These are phyloP conservation scores for Rubroboletus satanas DNA, from an alignment of 768 basidiomycete species.

Conservation along the genomic window DNA sequence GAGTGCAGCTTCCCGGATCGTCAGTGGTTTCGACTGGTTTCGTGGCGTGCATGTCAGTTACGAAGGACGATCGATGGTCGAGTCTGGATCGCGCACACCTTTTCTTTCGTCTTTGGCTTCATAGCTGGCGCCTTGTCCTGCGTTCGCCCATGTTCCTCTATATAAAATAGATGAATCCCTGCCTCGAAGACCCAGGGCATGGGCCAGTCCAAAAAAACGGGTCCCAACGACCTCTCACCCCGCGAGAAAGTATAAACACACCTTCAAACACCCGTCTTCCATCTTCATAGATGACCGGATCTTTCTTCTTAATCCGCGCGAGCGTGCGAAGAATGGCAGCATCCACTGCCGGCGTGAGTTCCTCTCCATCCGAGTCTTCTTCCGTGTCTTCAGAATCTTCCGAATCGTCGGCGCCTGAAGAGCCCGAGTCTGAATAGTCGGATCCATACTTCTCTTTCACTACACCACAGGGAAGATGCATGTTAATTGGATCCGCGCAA, in stretches of 20 bases:
- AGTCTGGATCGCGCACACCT: slow-evolving; percentile 35
- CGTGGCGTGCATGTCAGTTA: neutral
- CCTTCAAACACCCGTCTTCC: slow-evolving; percentile 76
- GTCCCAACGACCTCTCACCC: neutral
- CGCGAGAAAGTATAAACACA: slow-evolving; percentile 25
- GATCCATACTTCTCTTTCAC: slow-evolving; percentile 89
- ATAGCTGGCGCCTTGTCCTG: slow-evolving; percentile 24
- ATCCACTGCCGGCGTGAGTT: slow-evolving; percentile 89
- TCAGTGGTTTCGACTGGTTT: slow-evolving; percentile 63
- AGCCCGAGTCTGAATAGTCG: slow-evolving; percentile 42
- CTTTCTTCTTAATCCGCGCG: slow-evolving; percentile 74
- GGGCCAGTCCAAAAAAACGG: neutral
- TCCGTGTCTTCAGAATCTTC: slow-evolving; percentile 71
- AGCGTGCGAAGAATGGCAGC: slow-evolving; percentile 92
- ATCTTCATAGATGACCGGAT: slow-evolving; percentile 79
- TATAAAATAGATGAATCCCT: neutral
- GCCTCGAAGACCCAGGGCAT: neutral
- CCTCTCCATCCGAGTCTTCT: slow-evolving; percentile 93
- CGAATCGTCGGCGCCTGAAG: slow-evolving; percentile 33
- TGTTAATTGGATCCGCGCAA: neutral
- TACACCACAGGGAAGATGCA: slow-evolving; percentile 19
- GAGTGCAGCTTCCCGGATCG: slow-evolving; percentile 69
- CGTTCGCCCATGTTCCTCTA: slow-evolving; percentile 62
- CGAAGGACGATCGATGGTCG: neutral
- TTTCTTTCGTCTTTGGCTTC: slow-evolving; percentile 41